phyloP scores from a whole-genome alignment of 345 rosid species.

The Geranium brycei region DNA sequence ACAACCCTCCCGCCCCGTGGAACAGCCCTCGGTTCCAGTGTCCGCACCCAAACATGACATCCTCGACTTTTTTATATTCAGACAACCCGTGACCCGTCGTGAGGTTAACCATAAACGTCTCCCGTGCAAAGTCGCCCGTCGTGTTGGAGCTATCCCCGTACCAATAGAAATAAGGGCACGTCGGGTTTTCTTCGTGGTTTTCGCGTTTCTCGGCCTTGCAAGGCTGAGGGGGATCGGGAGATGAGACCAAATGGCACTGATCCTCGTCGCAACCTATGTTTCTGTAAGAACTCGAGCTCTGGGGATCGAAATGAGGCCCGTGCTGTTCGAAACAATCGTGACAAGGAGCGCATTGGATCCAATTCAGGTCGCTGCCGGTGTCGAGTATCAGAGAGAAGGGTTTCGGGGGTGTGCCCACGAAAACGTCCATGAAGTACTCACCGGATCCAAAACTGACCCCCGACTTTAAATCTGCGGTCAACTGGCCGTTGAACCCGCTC shows the following conservation, averaged over 20 bases:
- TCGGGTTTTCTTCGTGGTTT: constrained; percentile 15
- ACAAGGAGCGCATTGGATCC: constrained; percentile 89
- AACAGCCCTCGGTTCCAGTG: constrained; percentile 95
- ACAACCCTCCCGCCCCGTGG: constrained; percentile 82
- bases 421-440: constrained; percentile 89
- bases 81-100: constrained; percentile 41
- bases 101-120: constrained; percentile 75
- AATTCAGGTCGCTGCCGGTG: constrained; percentile 91
- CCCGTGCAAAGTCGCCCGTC: constrained; percentile 80
- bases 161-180: constrained; percentile 89
- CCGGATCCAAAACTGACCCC: constrained; percentile 81
- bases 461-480: constrained; percentile 72
- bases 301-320: constrained; percentile 62
- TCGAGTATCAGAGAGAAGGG: constrained; percentile 88
- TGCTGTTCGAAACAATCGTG: constrained; percentile 78
- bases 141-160: constrained; percentile 94
- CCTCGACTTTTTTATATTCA: constrained; percentile 42
- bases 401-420: constrained; percentile 79
- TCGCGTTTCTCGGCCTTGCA: constrained; percentile 31
- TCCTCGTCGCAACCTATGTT: constrained; percentile 56
- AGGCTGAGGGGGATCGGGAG: constrained; percentile 60
- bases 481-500: constrained; percentile 31
- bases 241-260: constrained; percentile 54
- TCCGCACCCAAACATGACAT: constrained; percentile 92
- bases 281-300: constrained; percentile 44